Base-by-base conservation (phyloP, 164 flowering plant genomes). In the Taxillus chinensis region DNA sequence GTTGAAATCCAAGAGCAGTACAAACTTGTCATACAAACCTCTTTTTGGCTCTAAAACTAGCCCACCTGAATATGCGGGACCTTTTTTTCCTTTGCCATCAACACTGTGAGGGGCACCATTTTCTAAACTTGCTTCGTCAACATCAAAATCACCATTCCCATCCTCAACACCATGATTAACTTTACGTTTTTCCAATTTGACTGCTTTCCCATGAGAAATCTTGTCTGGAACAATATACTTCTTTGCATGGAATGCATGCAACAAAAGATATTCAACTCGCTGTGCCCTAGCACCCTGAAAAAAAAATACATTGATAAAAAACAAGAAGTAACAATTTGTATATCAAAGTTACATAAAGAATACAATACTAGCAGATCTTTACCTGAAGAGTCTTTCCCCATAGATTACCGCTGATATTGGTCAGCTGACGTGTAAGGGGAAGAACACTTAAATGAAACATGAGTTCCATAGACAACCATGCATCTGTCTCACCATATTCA, bases 311-410 rank as follows among this genome's bases (percentile, higher is more conserved):
- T 27, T 27, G 27, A 27, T 27, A 27, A 27, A 27, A 27, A 48
- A 61, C 14, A 13, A 58, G 52, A 60, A 51, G n/a, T 39, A 7
- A 37, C 3, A 11, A 61, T 55, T 27, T 50, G 42, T 58, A 37
- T 15, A 48, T 48, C 13, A 48, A 7, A 7, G 3, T n/a, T 15
- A 50, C 13, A 8, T 41, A 40, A 45, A 6, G 39, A 53, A 61
- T n/a, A 14, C 55, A 61, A 48, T 2, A 17, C 61, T 4, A 4
- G 9, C 16, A 62, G 37, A 16, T 73, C 75, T 27, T 81, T 61
- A 91, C 99, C 81, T 92, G 99, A 43, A 95, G 95, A 67, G 96
- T 95, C 75, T 82, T 95, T 43, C 97, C 96, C 99, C 99, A 95
- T 4, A 91, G 96, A 71, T 95, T 91, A 51, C 99, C 99, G 75